phyloP scores from a whole-genome alignment of 2,329 filamentous ascomycete genomes.

The Tothia fuscella region DNA sequence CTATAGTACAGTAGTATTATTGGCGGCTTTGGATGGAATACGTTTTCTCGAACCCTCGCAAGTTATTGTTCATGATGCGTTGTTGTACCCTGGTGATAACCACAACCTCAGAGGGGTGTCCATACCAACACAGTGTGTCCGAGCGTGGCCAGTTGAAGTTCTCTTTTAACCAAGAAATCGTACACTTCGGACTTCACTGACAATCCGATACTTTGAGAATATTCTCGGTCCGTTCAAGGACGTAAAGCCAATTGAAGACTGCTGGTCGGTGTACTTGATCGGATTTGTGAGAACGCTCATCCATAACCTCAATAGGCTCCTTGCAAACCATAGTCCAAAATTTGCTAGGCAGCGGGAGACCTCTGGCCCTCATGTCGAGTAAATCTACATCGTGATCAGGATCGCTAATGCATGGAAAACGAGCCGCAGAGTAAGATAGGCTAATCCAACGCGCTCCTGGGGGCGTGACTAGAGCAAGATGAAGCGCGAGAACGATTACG shows the following conservation, averaged over 20 bases:
- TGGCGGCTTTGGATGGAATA: too few species aligned
- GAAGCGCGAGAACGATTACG: slow-evolving; percentile 26
- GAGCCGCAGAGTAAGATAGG: slow-evolving; percentile 27
- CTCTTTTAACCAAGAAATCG: too few species aligned
- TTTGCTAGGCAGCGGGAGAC: slow-evolving; percentile 25
- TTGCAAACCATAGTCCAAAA: slow-evolving; percentile 27
- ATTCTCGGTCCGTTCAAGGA: slow-evolving; percentile 22
- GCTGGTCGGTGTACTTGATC: slow-evolving; percentile 23
- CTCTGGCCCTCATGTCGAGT: slow-evolving; percentile 14
- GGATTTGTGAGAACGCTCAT: slow-evolving; percentile 13
- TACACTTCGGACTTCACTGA: too few species aligned
- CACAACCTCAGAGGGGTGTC: too few species aligned
- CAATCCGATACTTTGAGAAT: neutral
- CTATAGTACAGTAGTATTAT: too few species aligned
- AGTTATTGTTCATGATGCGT: too few species aligned
- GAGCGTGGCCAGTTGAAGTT: too few species aligned
- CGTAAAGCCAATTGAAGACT: slow-evolving; percentile 28
- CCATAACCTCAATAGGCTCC: slow-evolving; percentile 20
- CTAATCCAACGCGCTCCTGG: slow-evolving; percentile 28
- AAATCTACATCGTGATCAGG: neutral
- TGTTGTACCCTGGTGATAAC: too few species aligned
- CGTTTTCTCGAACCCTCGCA: too few species aligned
- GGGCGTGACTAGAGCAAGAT: slow-evolving; percentile 27
- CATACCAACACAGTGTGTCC: too few species aligned
- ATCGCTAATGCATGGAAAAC: slow-evolving; percentile 24